Evolutionary conservation across 78 protist genomes (phyloP).

Genomic region (Diacronema lutheri): DNA sequence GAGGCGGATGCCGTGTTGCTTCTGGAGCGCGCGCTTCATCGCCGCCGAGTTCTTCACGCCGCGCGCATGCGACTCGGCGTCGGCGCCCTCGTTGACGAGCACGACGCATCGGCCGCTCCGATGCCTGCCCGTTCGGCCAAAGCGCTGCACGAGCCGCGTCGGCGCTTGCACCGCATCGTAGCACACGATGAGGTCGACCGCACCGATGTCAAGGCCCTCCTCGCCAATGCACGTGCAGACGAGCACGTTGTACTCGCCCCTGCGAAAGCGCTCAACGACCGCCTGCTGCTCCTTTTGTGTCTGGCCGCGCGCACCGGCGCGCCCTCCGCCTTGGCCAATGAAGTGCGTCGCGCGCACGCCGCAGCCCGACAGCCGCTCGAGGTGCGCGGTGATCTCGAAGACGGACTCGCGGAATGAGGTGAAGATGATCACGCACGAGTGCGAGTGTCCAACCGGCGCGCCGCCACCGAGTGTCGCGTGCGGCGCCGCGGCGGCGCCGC

Average conservation of each 20-base stretch:
- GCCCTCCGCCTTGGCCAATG: neutral
- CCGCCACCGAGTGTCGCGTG: too few species aligned
- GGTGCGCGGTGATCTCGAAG: neutral
- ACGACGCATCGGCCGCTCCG: conserved; percentile 26
- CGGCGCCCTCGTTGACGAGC: conserved; percentile 8
- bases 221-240: conserved; percentile 94
- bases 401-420: conserved; percentile 8
- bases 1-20: too few species aligned
- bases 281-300: conserved; percentile 37
- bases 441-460: too few species aligned
- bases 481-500: too few species aligned
- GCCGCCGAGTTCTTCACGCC: neutral
- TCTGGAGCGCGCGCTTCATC: neutral
- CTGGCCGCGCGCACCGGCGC: conserved; percentile 13
- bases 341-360: neutral
- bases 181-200: conserved; percentile 88
- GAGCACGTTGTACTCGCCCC: conserved; percentile 75
- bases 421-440: conserved; percentile 16
- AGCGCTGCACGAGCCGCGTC: conserved; percentile 82
- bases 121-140: conserved; percentile 93
- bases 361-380: neutral
- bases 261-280: conserved; percentile 48
- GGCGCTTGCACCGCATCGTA: conserved; percentile 74
- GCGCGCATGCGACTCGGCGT: neutral
- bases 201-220: conserved; percentile 81